Percentiles rank a stretch among this genome's conserved stretches.
These are phyloP conservation scores for Dictyostelium citrinum DNA, from an alignment of 78 protist genomes.

Conservation along the genomic window DNA sequence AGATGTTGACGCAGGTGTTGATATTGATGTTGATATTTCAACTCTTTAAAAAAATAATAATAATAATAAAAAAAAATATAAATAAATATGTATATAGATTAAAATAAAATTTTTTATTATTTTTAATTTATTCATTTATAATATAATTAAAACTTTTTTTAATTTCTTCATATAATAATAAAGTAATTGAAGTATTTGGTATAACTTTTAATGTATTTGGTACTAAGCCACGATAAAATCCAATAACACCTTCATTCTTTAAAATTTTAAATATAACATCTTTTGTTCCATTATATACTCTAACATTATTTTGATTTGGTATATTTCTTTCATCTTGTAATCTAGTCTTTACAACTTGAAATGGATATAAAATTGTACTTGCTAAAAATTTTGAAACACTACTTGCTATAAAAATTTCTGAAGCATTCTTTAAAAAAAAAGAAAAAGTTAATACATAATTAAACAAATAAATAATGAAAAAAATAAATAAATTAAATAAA, in stretches of 20 bases:
- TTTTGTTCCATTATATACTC: conserved; percentile 29
- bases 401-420: conserved; percentile 61
- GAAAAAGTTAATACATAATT: too few species aligned
- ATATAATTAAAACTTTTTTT: conserved; percentile 30
- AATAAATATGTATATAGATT: background rate
- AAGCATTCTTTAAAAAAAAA: too few species aligned
- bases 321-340: conserved; percentile 76
- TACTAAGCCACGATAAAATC: conserved; percentile 68
- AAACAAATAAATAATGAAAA: background rate
- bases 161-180: conserved; percentile 67
- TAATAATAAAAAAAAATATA: background rate
- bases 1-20: background rate
- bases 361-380: conserved; percentile 54
- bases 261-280: conserved; percentile 42
- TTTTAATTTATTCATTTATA: background rate
- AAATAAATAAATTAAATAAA: too few species aligned
- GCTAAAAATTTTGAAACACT: conserved; percentile 64
- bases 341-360: conserved; percentile 59
- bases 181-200: conserved; percentile 75
- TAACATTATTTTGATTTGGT: conserved; percentile 15
- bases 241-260: conserved; percentile 29
- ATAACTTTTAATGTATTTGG: conserved; percentile 68
- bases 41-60: background rate
- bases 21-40: background rate
- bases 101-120: background rate